These are phyloP conservation scores for Epichloe aotearoae DNA, from an alignment of 2,329 filamentous ascomycete genomes.

Conservation along the genomic window DNA sequence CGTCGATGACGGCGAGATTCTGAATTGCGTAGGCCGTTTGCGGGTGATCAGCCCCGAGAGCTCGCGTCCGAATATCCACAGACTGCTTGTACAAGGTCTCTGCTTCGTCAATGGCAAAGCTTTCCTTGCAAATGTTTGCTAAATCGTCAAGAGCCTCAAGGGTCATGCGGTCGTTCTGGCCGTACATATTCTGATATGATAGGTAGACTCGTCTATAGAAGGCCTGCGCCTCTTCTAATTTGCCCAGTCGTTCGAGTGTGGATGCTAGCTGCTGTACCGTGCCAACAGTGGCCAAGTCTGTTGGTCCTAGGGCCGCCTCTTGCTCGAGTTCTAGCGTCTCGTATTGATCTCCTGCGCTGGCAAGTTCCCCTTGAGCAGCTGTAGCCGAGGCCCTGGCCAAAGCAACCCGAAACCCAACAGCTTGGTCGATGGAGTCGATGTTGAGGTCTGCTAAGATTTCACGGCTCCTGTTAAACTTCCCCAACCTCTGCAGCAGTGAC, in stretches of 20 bases:
- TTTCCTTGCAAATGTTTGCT: constrained; percentile 12
- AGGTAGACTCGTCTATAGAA: constrained; percentile 14
- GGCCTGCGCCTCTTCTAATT: constrained; percentile 13
- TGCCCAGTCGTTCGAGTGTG: constrained; percentile 12
- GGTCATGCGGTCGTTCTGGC: constrained; percentile 14
- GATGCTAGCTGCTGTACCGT: constrained; percentile 14
- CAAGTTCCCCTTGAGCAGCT: constrained; percentile 10
- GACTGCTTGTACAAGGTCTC: constrained; percentile 14
- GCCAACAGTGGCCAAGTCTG: constrained; percentile 12
- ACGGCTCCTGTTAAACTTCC: constrained; percentile 8
- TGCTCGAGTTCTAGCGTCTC: constrained; percentile 12
- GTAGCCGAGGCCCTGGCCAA: constrained; percentile 12
- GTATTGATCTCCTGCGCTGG: constrained; percentile 10
- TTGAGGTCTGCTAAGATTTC: constrained; percentile 11
- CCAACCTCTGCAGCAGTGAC: constrained; percentile 10
- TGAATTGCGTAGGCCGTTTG: constrained; percentile 13
- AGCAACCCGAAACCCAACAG: constrained; percentile 12
- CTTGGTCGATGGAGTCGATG: constrained; percentile 11
- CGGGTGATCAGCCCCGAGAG: constrained; percentile 12
- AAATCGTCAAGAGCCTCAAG: constrained; percentile 16
- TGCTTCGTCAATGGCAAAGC: constrained; percentile 15
- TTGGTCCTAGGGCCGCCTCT: constrained; percentile 12
- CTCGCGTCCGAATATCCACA: constrained; percentile 12
- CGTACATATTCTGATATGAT: constrained; percentile 14
- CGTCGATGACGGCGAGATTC: constrained; percentile 15